phyloP scores from a whole-genome alignment of 352 stramenopile species.

The Achlya hypogyna region DNA sequence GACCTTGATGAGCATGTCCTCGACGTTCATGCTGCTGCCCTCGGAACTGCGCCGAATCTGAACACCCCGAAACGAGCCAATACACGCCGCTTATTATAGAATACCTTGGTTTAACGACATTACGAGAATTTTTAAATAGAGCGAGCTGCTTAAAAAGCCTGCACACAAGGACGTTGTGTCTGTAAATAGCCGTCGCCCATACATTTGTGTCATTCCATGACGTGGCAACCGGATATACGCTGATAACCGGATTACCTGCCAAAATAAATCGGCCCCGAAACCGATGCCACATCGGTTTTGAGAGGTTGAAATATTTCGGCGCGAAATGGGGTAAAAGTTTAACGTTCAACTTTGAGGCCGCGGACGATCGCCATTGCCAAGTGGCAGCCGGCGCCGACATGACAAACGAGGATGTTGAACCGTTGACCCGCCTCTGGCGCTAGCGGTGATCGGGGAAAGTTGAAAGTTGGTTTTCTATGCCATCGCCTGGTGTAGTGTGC shows the following conservation, averaged over 20 bases:
- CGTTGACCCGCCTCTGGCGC: too few relatives aligned
- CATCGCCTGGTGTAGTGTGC: not conserved
- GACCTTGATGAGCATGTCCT: constrained; percentile 36
- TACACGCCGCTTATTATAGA: constrained; percentile 1
- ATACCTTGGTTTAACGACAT: not conserved
- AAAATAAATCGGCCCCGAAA: not conserved
- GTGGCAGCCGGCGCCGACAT: too few relatives aligned
- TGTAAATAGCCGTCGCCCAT: not conserved
- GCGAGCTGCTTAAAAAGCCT: not conserved
- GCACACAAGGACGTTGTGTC: not conserved
- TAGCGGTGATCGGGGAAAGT: too few relatives aligned
- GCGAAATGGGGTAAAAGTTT: not conserved
- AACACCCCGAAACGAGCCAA: not conserved
- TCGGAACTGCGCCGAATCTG: not conserved
- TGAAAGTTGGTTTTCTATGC: too few relatives aligned
- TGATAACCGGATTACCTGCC: not conserved
- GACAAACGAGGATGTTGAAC: too few relatives aligned
- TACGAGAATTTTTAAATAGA: not conserved
- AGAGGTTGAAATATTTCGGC: not conserved
- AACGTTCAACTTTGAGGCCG: not conserved
- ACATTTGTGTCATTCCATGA: constrained; percentile 5
- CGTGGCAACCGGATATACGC: constrained; percentile 10
- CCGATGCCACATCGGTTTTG: not conserved
- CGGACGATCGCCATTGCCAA: too few relatives aligned
- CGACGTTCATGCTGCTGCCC: not conserved